Evolutionary conservation across 169 alveolate species (phyloP), one percentile per base, ranked within the genome.

Genomic region (Cryptosporidium sp.): DNA sequence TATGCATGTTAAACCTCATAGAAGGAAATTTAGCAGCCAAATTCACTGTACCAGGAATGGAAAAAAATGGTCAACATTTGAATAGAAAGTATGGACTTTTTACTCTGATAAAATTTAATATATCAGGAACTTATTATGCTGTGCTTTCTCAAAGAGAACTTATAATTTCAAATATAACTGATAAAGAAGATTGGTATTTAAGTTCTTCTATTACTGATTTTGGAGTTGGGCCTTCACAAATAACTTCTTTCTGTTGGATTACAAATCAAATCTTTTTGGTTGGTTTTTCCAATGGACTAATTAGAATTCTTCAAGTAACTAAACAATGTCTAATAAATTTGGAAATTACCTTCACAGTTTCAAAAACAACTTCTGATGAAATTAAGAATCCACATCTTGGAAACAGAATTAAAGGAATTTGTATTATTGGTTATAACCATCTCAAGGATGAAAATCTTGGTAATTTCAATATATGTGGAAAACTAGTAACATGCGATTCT

Each of bases 401-500:
- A 12, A 72, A 60, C 39, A 23, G 87, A 75, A 75, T 75, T 26
- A 75, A 75, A 33, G 87, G 87, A 12, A 56, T 75, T 26, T 37
- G 51, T n/a, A 65, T 31, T 5, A n/a, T 65, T 16, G 53, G 51
- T 12, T 29, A 65, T 14, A n/a, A 8, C 51, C 39, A 48, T 33
- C 18, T 60, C 5, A 16, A 21, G 10, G 26, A 18, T 5, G 18
- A 26, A 31, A 8, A 7, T 23, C 21, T 9, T 14, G 31, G 33
- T 21, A 2, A 37, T n/a, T 56, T 0, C 3, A 23, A n/a, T 1
- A 14, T 18, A 14, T 18, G 16, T n/a, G 87, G 87, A n/a, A 31
- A 6, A 21, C 33, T 75, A 26, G 73, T 56, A 39, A 39, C 73
- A 1, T 75, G 87, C 29, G 87, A 75, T 44, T 75, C 87, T 3